Percentiles rank a stretch among this genome's conserved stretches.
These are phyloP conservation scores for Protomyces arabidopsidicola DNA, from an alignment of 1,139 yeast genomes.

Conservation along the genomic window DNA sequence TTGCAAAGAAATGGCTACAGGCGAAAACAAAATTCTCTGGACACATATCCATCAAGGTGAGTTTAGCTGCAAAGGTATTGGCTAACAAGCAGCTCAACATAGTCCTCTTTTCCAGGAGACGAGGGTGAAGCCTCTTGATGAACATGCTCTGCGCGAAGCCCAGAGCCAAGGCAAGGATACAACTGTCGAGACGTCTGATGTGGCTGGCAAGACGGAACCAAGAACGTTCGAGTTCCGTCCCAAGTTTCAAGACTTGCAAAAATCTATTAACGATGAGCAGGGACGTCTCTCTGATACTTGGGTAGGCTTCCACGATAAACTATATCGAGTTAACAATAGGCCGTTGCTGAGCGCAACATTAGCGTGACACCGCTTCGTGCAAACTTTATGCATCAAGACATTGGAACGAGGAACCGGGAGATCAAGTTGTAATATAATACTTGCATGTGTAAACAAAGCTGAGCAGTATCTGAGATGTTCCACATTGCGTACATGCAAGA, in stretches of 20 bases:
- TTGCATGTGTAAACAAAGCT: not conserved
- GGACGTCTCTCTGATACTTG: slow-evolving; percentile 18
- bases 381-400: slow-evolving; percentile 45
- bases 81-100: slow-evolving; percentile 35
- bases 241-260: not conserved
- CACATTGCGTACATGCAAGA: no score
- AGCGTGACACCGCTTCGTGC: slow-evolving; percentile 86
- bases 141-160: slow-evolving; percentile 55
- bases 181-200: slow-evolving; percentile 44
- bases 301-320: not conserved
- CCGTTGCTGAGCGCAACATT: slow-evolving; percentile 18
- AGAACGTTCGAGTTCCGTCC: slow-evolving; percentile 29
- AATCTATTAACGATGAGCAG: not conserved
- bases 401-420: slow-evolving; percentile 8
- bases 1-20: slow-evolving; percentile 47
- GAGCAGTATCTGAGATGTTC: no score
- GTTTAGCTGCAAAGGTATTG: slow-evolving; percentile 37
- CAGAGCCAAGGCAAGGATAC: slow-evolving; percentile 51
- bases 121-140: slow-evolving; percentile 66
- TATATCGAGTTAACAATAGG: not conserved
- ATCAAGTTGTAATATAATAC: slow-evolving; percentile 1
- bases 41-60: slow-evolving; percentile 75
- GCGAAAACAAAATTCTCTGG: slow-evolving; percentile 56
- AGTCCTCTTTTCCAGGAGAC: slow-evolving; percentile 30
- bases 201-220: slow-evolving; percentile 38